A percentile compares a stretch with the other conserved stretches of the same genome.
Conservation (phyloP, 441 rosid genomes). For the Populus trichocarpa region DNA sequence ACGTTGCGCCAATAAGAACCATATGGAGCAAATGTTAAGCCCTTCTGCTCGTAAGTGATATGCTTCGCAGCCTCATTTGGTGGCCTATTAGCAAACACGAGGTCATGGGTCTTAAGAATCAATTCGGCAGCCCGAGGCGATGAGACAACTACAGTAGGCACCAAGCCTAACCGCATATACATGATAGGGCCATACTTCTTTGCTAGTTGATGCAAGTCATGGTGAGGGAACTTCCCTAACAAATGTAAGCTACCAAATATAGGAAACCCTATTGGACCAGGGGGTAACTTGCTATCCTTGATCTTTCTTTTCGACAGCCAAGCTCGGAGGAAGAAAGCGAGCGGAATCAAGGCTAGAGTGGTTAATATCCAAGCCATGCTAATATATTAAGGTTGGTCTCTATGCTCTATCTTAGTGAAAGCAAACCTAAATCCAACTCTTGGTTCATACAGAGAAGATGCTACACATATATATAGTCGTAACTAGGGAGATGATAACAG, state of each 20-base stretch:
- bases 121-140: slow-evolving; percentile 42
- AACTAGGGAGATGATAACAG: too few species aligned
- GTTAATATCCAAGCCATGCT: background rate
- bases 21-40: slow-evolving; percentile 23
- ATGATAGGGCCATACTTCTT: slow-evolving; percentile 42
- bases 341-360: background rate
- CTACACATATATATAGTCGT: too few species aligned
- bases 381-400: too few species aligned
- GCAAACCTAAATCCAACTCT: too few species aligned
- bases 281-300: slow-evolving; percentile 30
- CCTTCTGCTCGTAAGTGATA: slow-evolving; percentile 28
- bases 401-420: too few species aligned
- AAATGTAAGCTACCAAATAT: slow-evolving; percentile 41
- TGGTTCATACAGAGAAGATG: too few species aligned
- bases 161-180: slow-evolving; percentile 33
- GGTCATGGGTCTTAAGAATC: slow-evolving; percentile 41
- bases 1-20: slow-evolving; percentile 43
- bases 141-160: slow-evolving; percentile 34
- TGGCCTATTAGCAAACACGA: slow-evolving; percentile 42
- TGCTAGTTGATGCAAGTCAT: slow-evolving; percentile 30
- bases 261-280: slow-evolving; percentile 50
- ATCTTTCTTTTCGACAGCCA: background rate
- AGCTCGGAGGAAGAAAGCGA: slow-evolving; percentile 9
- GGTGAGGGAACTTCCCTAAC: slow-evolving; percentile 43
- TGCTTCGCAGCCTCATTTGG: slow-evolving; percentile 23